Evolutionary conservation across 2,329 filamentous ascomycete species (phyloP).

Genomic region (Hypoxylon sp.): DNA sequence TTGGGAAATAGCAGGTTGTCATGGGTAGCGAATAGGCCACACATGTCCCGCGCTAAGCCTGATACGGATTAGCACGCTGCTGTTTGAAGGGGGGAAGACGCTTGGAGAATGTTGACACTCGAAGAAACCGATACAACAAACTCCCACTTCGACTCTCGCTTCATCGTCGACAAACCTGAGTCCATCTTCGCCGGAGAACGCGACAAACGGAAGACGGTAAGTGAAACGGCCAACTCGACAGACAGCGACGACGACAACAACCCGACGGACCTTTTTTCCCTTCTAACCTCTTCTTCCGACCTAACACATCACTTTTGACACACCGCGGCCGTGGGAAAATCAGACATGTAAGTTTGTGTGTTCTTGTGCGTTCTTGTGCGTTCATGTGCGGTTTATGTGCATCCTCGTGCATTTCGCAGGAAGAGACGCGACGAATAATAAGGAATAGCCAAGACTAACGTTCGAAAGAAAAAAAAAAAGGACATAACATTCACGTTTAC

Average conservation of each 20-base stretch:
- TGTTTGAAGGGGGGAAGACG: constrained; percentile 47
- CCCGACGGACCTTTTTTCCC: constrained; percentile 33
- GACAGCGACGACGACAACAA: constrained; percentile 31
- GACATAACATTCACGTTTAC: constrained; percentile 17
- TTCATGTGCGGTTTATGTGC: not conserved
- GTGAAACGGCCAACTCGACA: constrained; percentile 40
- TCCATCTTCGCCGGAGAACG: constrained; percentile 38
- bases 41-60: constrained; percentile 48
- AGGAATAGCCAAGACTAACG: constrained; percentile 25
- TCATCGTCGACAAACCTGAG: constrained; percentile 40
- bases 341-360: constrained; percentile 39
- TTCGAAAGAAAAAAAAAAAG: constrained; percentile 28
- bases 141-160: constrained; percentile 31
- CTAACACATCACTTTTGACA: constrained; percentile 17
- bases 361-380: not conserved
- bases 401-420: constrained; percentile 6
- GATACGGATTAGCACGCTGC: constrained; percentile 37
- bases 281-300: constrained; percentile 31
- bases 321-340: constrained; percentile 24
- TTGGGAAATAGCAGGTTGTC: constrained; percentile 46
- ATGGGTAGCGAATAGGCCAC: constrained; percentile 51
- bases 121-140: constrained; percentile 36
- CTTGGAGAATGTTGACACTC: constrained; percentile 45
- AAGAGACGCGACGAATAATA: constrained; percentile 36
- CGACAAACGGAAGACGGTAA: constrained; percentile 42